Conservation (phyloP, 2,329 filamentous ascomycete genomes). For the Aspergillus pseudoviridinutans region DNA sequence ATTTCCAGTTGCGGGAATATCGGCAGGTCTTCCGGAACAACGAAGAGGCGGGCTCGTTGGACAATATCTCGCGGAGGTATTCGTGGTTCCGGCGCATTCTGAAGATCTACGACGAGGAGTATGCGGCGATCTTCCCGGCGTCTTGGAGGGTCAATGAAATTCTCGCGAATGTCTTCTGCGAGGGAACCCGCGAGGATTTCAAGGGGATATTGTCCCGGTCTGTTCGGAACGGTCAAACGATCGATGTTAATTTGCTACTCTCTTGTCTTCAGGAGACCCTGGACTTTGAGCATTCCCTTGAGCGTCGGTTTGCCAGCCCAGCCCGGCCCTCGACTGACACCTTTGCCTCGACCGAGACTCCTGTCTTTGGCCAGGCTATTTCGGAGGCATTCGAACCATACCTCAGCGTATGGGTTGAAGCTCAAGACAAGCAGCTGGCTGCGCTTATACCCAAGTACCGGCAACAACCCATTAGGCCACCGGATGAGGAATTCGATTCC, state of each 20-base stretch:
- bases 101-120: slow-evolving; percentile 92
- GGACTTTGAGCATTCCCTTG: slow-evolving; percentile 90
- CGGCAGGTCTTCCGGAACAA: slow-evolving; percentile 92
- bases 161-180: slow-evolving; percentile 87
- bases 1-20: slow-evolving; percentile 93
- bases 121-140: slow-evolving; percentile 78
- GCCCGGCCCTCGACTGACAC: slow-evolving; percentile 85
- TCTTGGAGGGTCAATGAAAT: slow-evolving; percentile 89
- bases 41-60: slow-evolving; percentile 90
- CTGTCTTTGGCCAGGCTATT: slow-evolving; percentile 83
- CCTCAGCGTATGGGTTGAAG: slow-evolving; percentile 93
- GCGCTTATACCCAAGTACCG: slow-evolving; percentile 83
- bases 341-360: slow-evolving; percentile 70
- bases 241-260: slow-evolving; percentile 85
- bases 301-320: slow-evolving; percentile 69
- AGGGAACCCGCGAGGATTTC: slow-evolving; percentile 92
- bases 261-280: slow-evolving; percentile 92
- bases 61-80: slow-evolving; percentile 93
- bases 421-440: slow-evolving; percentile 84
- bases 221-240: slow-evolving; percentile 72
- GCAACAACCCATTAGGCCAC: slow-evolving; percentile 70
- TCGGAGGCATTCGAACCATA: slow-evolving; percentile 98
- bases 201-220: slow-evolving; percentile 86
- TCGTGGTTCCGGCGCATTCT: slow-evolving; percentile 96
- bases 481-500: slow-evolving; percentile 87